Evolutionary conservation across 1,139 yeast species (phyloP), one percentile per base, ranked within the genome.

Genomic region (Sugiyamaella grinbergsii): DNA sequence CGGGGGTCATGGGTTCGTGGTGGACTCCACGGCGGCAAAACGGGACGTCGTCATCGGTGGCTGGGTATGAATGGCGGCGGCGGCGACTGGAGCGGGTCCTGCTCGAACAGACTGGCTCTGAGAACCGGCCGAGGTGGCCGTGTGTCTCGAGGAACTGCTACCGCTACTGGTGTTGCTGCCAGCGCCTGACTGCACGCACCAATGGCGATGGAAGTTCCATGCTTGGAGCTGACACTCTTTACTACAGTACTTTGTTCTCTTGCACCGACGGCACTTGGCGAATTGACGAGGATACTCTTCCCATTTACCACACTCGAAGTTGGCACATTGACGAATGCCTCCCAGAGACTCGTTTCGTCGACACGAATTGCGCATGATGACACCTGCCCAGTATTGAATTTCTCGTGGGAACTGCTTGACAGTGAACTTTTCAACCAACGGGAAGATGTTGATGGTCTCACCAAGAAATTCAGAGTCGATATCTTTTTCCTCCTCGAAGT

Each of bases 351-450:
- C 98, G 67, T 91, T 94, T 64, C 93, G 82, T 53, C 97, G 79
- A 67, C 96, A 91, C 1, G 96, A 88, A 67, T 93, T 93, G 54
- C 98, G 78, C 93, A 93, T 93, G 43, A 91, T 89, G 13, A 91
- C 96, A 3, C 96, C 95, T 2, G 97, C 89, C 98, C 98, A 93
- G 70, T 91, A 90, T 61, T 86, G 85, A 76, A 90, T 82, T 61
- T 90, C 97, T 41, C 84, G 79, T 2, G 80, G 71, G 62, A 77
- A 77, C 20, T 81, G 74, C 56, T 82, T 80, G 50, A 86, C 83
- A 0, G 98, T 93, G 67, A 88, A 91, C 65, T 85, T 83, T 68
- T 93, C 98, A 40, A 91, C 97, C 56, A 93, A 71, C 11, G 96
- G 95, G 71, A 93, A 93, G 24, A 91, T 72, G 65, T 93, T 90